Evolutionary conservation across 441 rosid genomes (phyloP).

Genomic region (Croton setiger): DNA sequence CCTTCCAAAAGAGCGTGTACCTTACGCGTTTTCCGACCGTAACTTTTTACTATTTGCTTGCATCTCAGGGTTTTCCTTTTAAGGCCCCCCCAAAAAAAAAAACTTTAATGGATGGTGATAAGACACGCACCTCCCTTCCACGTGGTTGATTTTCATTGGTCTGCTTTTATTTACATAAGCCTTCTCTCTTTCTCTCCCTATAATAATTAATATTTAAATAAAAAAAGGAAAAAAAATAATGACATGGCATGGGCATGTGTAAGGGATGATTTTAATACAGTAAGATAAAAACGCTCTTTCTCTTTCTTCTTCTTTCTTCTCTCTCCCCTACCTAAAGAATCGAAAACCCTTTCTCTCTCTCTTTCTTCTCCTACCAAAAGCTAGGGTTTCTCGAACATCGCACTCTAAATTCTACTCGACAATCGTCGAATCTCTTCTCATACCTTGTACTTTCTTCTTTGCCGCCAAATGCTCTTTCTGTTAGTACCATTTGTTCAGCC

Average conservation of each 20-base stretch:
- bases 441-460: conserved; percentile 20
- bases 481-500: conserved; percentile 28
- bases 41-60: conserved; percentile 21
- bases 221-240: conserved; percentile 10
- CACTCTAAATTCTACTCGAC: conserved; percentile 51
- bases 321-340: conserved; percentile 27
- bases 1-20: conserved; percentile 29
- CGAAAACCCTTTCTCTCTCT: conserved; percentile 38
- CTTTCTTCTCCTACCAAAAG: conserved; percentile 7
- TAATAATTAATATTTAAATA: neutral
- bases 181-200: conserved; percentile 11
- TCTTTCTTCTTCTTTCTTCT: conserved; percentile 20
- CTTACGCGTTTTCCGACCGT: conserved; percentile 30
- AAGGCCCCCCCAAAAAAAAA: conserved; percentile 10
- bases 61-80: conserved; percentile 49
- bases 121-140: conserved; percentile 57
- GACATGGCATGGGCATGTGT: conserved; percentile 36
- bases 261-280: conserved; percentile 23
- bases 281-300: conserved; percentile 20
- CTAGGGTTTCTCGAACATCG: conserved; percentile 75
- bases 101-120: conserved; percentile 50
- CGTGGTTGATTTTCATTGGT: conserved; percentile 35
- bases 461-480: conserved; percentile 33
- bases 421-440: conserved; percentile 35
- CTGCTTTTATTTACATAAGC: neutral